Base-by-base conservation (phyloP, 108 stramenopile species). In the Phaeodactylum tricornutum region DNA sequence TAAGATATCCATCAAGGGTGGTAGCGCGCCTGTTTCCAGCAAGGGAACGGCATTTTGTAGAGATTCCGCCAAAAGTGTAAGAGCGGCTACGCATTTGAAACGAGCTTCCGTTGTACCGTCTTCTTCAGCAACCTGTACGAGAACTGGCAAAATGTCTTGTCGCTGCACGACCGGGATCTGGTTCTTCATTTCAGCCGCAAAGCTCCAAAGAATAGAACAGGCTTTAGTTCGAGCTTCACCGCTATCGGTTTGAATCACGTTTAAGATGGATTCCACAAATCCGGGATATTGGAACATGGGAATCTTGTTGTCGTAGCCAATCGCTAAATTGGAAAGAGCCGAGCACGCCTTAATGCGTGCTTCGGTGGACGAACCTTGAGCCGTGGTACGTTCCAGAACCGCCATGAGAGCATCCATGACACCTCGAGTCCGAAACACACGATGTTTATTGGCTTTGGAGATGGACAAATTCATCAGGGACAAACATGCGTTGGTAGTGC, bases 291-390 rank as follows among this genome's bases (percentile, higher is more conserved):
- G 56, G 50, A 91, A 91, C 89, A 91, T 91, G 31, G 89, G 82
- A 45, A 91, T 91, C 81, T 91, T 91, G 64, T 91, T 91, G 66
- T 91, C 89, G 59, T 91, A 91, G 4, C 89, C 89, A 65, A 91
- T 91, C 12, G 89, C 89, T 17, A 91, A 57, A 40, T 91, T 91
- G 23, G 82, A 84, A 12, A 91, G 53, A 6, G 89, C 89, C 20
- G 89, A 91, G 50, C 89, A 91, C 7, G 84, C 84, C 72, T 91
- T 91, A 47, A 91, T 73, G 14, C 89, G 57, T 5, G 89, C 89
- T 57, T 91, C 89, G 26, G 75, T 85, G 9, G 74, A 51, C 11
- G 67, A 73, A 11, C 69, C 64, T 29, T 64, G 71, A 7, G 72
- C 68, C 0, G 71, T 79, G 19, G 84, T 86, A 43, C 79, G 55